A percentile compares a stretch with the other conserved stretches of the same genome.
Evolutionary conservation across 2,329 filamentous ascomycete genomes (phyloP).

Genomic region (Coniochaeta pulveracea): DNA sequence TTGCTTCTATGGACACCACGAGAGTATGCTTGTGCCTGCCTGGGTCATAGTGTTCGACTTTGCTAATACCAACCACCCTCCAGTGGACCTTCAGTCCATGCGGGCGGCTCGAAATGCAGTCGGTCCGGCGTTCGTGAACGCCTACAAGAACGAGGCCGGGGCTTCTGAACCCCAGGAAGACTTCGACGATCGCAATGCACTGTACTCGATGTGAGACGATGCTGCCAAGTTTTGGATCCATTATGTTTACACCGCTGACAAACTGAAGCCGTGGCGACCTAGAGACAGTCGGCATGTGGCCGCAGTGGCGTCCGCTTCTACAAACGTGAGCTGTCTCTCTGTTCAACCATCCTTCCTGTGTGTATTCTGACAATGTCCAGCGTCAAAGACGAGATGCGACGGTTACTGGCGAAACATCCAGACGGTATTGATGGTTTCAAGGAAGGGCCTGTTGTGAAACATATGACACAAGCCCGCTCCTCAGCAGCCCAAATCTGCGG

Average conservation of each 20-base stretch:
- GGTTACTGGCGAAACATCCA: slow-evolving; percentile 1
- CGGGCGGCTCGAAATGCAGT: background rate
- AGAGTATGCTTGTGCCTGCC: background rate
- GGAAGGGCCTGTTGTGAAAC: too few species aligned
- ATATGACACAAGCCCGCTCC: too few species aligned
- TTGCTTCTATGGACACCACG: slow-evolving; percentile 3
- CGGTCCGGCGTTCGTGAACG: slow-evolving; percentile 1
- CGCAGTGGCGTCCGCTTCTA: slow-evolving; percentile 1
- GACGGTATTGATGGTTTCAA: slow-evolving; percentile 3
- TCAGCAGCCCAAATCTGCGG: too few species aligned
- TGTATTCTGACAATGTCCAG: background rate
- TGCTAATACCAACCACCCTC: background rate
- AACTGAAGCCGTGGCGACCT: background rate
- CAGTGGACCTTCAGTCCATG: slow-evolving; percentile 3
- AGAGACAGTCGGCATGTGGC: slow-evolving; percentile 3
- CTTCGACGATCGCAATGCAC: slow-evolving; percentile 3
- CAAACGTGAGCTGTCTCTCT: background rate
- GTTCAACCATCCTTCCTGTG: background rate
- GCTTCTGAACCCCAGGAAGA: slow-evolving; percentile 3
- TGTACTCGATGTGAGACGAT: slow-evolving; percentile 1
- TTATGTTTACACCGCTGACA: background rate
- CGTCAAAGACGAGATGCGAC: slow-evolving; percentile 4
- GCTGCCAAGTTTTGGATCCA: background rate
- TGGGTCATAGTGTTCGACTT: too few species aligned
- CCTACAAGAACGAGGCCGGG: slow-evolving; percentile 2